Evolutionary conservation across 2,329 filamentous ascomycete species (phyloP).

Genomic region (Passalora sequoiae): DNA sequence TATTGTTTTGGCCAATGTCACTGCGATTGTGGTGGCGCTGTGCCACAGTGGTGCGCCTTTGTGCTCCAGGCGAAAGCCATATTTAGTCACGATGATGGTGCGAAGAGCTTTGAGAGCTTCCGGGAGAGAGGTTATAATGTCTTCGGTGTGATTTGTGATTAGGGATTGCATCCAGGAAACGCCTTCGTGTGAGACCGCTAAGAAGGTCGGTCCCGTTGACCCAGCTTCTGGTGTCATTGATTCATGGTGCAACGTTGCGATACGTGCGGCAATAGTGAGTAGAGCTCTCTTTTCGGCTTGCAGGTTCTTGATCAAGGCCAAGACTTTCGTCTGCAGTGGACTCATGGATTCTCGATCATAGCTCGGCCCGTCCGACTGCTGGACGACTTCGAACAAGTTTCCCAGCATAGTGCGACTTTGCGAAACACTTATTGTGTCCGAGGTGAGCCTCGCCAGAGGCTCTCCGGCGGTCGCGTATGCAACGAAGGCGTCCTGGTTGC

Average conservation of each 20-base stretch:
- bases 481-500: conserved; percentile 74
- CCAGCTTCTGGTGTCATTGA: conserved; percentile 18
- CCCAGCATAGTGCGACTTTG: conserved; percentile 63
- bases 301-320: conserved; percentile 63
- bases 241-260: conserved; percentile 65
- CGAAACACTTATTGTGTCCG: conserved; percentile 56
- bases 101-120: conserved; percentile 62
- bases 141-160: conserved; percentile 54
- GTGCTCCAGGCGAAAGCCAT: conserved; percentile 66
- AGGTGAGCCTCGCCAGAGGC: conserved; percentile 72
- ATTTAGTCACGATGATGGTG: conserved; percentile 71
- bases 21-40: conserved; percentile 65
- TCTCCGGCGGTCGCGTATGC: conserved; percentile 75
- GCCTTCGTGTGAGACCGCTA: conserved; percentile 79
- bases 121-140: conserved; percentile 61
- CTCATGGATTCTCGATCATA: conserved; percentile 74
- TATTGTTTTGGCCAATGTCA: conserved; percentile 63
- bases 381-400: conserved; percentile 66
- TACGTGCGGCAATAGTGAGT: conserved; percentile 62
- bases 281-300: conserved; percentile 62
- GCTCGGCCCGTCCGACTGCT: conserved; percentile 60
- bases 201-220: conserved; percentile 64
- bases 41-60: conserved; percentile 72
- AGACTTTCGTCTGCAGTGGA: conserved; percentile 63
- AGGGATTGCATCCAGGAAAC: conserved; percentile 65